phyloP scores from a whole-genome alignment of 305 asterid species.

The Fraxinus sp. region DNA sequence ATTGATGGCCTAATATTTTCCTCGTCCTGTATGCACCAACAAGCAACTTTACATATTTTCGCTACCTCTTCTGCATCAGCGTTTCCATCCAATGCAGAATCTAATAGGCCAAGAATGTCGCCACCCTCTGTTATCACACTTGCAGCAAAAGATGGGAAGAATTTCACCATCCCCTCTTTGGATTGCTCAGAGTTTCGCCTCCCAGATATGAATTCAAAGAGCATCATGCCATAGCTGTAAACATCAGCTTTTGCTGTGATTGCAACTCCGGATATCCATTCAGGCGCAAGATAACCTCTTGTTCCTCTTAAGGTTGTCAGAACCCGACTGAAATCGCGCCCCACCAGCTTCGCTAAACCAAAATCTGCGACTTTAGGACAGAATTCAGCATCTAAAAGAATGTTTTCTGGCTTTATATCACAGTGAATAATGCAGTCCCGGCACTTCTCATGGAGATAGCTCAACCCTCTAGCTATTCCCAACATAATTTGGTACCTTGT shows the following conservation, averaged over 20 bases:
- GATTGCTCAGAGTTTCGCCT: constrained; percentile 43
- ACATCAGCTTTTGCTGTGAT: constrained; percentile 73
- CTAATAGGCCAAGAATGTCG: constrained; percentile 48
- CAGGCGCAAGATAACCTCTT: constrained; percentile 78
- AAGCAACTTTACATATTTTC: constrained; percentile 54
- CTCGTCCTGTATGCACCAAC: constrained; percentile 79
- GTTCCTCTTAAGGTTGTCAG: constrained; percentile 79
- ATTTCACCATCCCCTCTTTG: constrained; percentile 41
- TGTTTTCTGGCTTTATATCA: constrained; percentile 76
- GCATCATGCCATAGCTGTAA: constrained; percentile 76
- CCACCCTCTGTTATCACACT: constrained; percentile 43
- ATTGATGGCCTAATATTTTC: constrained; percentile 65
- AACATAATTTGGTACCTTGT: constrained; percentile 61
- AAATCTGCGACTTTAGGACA: constrained; percentile 79
- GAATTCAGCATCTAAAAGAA: constrained; percentile 49
- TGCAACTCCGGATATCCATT: constrained; percentile 75
- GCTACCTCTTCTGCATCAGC: constrained; percentile 53
- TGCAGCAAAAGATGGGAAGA: constrained; percentile 63
- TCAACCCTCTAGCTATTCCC: constrained; percentile 68
- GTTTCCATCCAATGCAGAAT: constrained; percentile 37
- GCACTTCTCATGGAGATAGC: constrained; percentile 74
- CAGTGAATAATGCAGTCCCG: constrained; percentile 78
- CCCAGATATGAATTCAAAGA: constrained; percentile 45
- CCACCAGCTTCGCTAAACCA: constrained; percentile 76
- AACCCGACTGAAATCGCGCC: constrained; percentile 70